Conservation (phyloP, 176 grass and related monocot genomes). For the Oryza longistaminata region DNA sequence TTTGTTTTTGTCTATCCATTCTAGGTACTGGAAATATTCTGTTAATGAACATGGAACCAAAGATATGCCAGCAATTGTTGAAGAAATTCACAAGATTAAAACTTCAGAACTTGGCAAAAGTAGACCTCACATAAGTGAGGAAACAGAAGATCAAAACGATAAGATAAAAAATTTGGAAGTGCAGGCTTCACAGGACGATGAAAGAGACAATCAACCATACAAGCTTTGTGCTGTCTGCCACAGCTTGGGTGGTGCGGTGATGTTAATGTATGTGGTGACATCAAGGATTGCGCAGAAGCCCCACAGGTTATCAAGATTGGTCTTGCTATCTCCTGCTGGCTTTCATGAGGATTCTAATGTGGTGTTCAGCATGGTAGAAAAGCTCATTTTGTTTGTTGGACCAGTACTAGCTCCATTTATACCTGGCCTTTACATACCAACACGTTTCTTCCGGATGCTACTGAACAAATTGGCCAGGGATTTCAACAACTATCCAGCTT, state of each 20-base stretch:
- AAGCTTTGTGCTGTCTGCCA: constrained; percentile 85
- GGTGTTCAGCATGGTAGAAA: constrained; percentile 73
- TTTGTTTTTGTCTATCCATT: constrained; percentile 5
- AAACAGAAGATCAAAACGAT: constrained; percentile 41
- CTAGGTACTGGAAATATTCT: constrained; percentile 97
- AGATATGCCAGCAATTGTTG: constrained; percentile 87
- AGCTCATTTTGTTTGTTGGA: constrained; percentile 70
- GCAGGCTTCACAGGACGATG: constrained; percentile 40
- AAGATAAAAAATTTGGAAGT: constrained; percentile 40
- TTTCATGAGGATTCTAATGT: constrained; percentile 87
- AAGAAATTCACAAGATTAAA: constrained; percentile 97
- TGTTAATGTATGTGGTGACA: constrained; percentile 91
- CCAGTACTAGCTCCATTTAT: constrained; percentile 77
- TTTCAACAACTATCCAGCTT: constrained; percentile 92
- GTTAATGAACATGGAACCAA: constrained; percentile 93
- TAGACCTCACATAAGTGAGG: constrained; percentile 6
- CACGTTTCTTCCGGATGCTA: constrained; percentile 95
- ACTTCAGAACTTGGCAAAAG: constrained; percentile 60
- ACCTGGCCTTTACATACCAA: constrained; percentile 94
- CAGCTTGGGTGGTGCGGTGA: constrained; percentile 90
- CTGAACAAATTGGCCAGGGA: constrained; percentile 96
- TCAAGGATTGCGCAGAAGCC: constrained; percentile 65
- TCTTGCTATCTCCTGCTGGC: constrained; percentile 90
- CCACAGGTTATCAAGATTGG: constrained; percentile 76
- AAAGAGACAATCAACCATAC: constrained; percentile 57